Percentiles rank a stretch among this genome's conserved stretches.
These are phyloP conservation scores for Phalaenopsis equestris DNA, from an alignment of 106 monocot species.

Conservation along the genomic window DNA sequence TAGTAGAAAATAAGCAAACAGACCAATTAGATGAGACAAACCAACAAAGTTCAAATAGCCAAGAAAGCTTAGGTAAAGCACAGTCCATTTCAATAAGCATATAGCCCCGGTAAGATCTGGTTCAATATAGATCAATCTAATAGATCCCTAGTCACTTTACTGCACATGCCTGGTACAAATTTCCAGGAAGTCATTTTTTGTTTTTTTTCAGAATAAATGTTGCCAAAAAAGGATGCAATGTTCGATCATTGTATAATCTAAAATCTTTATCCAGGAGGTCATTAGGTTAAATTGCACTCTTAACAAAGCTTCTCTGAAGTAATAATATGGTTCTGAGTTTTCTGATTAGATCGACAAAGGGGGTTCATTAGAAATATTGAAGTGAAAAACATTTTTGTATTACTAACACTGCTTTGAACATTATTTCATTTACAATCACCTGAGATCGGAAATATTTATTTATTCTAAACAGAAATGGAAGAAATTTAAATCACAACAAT, in stretches of 20 bases:
- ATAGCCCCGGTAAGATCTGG: background rate
- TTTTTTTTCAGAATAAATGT: background rate
- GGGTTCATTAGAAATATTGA: background rate
- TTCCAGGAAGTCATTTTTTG: background rate
- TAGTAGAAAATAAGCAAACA: background rate
- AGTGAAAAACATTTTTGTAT: background rate
- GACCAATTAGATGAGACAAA: background rate
- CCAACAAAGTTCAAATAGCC: background rate
- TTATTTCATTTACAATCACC: background rate
- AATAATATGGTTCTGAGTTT: background rate
- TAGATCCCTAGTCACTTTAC: conserved; percentile 1
- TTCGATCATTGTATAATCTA: background rate
- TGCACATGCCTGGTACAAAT: background rate
- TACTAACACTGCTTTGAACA: background rate
- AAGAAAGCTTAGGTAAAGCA: background rate
- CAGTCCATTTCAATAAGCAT: background rate
- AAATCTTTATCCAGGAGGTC: background rate
- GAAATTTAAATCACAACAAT: background rate
- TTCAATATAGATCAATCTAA: background rate
- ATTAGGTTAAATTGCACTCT: background rate
- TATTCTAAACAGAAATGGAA: background rate
- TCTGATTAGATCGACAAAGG: background rate
- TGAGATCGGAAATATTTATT: background rate
- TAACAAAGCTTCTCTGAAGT: background rate
- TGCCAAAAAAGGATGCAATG: background rate